Evolutionary conservation across 805 yeast genomes (phyloP), one percentile per base, ranked within the genome.

Genomic region (Pichia eremophila): DNA sequence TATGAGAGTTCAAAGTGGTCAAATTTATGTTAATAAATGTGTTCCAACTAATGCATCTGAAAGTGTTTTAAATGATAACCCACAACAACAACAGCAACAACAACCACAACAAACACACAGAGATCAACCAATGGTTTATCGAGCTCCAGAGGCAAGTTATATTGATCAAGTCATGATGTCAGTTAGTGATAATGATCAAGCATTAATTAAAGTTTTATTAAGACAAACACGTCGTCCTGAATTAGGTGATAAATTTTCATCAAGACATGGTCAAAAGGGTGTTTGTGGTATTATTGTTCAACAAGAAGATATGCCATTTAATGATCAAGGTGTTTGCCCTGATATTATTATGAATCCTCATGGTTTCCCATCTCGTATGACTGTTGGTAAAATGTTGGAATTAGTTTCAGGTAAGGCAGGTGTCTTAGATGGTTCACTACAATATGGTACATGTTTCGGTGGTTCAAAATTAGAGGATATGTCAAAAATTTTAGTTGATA

Each of bases 311-410:
- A 74, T 91, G 75, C 99, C 99, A 14, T 91, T 91, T 68, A 87
- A 82, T 62, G 98, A 93, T 57, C 77, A 81, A 49, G 99, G 99
- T 63, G 77, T 93, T 27, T 73, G 79, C 4, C 99, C 99, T 0
- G 99, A 91, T 69, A 90, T 91, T 54, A 91, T 91, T 60, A 91
- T 91, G 97, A 91, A 91, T 62, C 99, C 99, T 2, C 99, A 91
- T 66, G 99, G 97, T 71, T 93, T 91, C 83, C 99, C 99, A 53
- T 91, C 98, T 35, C 95, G 99, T 77, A 93, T 93, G 99, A 93
- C 99, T 38, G 98, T 93, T 18, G 99, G 99, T 50, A 93, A 93
- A 68, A 91, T 93, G 98, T 80, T 93, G 55, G 99, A 93, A 66
- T 74, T 91, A 52, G 85, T 93, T 25, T 85, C 96, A 32, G 99